Evolutionary conservation across 345 rosid species (phyloP), one percentile per base, ranked within the genome.

Genomic region (Hevea brasiliensis): DNA sequence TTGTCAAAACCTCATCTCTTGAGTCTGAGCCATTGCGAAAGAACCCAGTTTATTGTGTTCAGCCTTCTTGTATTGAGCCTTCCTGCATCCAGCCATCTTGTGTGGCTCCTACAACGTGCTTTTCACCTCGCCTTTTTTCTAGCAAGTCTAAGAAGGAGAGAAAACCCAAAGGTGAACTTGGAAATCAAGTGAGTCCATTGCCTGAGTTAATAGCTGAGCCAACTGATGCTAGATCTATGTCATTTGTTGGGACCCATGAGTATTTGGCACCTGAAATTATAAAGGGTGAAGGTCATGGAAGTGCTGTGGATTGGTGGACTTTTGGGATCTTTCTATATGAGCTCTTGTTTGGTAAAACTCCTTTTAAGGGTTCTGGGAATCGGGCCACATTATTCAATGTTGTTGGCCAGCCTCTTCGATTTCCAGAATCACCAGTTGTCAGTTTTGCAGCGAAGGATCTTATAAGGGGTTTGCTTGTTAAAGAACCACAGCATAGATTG

Each of bases 301-400:
- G 95, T 80, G 98, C 98, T 2, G 98, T 93, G 13, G 98, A 93
- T 75, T 93, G 98, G 98, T 93, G 98, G 98, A 93, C 97, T 70
- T 89, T 83, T 75, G 97, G 98, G 71, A 93, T 91, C 68, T 91
- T 93, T 78, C 81, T 93, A 12, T 91, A 87, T 60, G 98, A 93
- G 73, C 89, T 93, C 70, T 81, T 93, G 82, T 89, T 87, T 48
- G 98, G 98, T 76, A 89, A 86, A 84, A 93, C 98, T 14, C 98
- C 98, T 62, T 93, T 91, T 74, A 93, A 93, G 80, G 98, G 97
- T 45, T 89, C 95, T 15, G 97, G 95, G 59, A 93, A 93, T 75
- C 86, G 97, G 7, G 93, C 92, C 12, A 91, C 95, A 4, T 72
- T 93, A 61, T 93, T 89, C 81, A 93, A 93, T 77, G 95, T 93